Evolutionary conservation across 805 yeast species (phyloP).

Genomic region (Starmerella kuoi): DNA sequence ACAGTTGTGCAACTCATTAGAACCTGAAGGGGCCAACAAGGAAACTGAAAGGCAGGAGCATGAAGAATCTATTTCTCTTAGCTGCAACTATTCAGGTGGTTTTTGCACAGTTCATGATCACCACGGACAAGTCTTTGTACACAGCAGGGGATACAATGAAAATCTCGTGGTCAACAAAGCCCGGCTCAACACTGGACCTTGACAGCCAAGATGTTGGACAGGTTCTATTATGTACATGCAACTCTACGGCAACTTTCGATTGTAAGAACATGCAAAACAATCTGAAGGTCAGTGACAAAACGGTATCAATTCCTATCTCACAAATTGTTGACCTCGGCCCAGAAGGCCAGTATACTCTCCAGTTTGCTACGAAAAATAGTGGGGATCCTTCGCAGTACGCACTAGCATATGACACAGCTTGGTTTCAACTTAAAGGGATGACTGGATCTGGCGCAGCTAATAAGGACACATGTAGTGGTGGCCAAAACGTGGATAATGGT

Average conservation of each 20-base stretch:
- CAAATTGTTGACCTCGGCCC: slow-evolving; percentile 39
- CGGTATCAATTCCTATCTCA: slow-evolving; percentile 31
- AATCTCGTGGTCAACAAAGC: slow-evolving; percentile 49
- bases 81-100: slow-evolving; percentile 9
- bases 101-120: slow-evolving; percentile 20
- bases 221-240: slow-evolving; percentile 58
- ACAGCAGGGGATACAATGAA: slow-evolving; percentile 22
- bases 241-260: slow-evolving; percentile 35
- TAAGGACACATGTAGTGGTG: slow-evolving; percentile 4
- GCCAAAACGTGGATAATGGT: slow-evolving; percentile 4
- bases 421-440: slow-evolving; percentile 56
- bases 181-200: slow-evolving; percentile 35
- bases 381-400: slow-evolving; percentile 43
- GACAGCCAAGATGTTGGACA: slow-evolving; percentile 36
- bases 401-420: slow-evolving; percentile 14
- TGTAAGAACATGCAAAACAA: slow-evolving; percentile 23
- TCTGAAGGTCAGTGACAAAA: slow-evolving; percentile 23
- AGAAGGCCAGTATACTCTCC: slow-evolving; percentile 62
- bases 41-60: too few relatives aligned
- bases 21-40: too few relatives aligned
- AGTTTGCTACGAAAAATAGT: slow-evolving; percentile 42
- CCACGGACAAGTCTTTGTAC: slow-evolving; percentile 15
- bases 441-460: slow-evolving; percentile 38
- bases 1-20: too few relatives aligned
- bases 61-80: slow-evolving; percentile 1